Evolutionary conservation across 2,329 filamentous ascomycete species (phyloP), one percentile per base, ranked within the genome.

Genomic region (Botrytis paeoniae): DNA sequence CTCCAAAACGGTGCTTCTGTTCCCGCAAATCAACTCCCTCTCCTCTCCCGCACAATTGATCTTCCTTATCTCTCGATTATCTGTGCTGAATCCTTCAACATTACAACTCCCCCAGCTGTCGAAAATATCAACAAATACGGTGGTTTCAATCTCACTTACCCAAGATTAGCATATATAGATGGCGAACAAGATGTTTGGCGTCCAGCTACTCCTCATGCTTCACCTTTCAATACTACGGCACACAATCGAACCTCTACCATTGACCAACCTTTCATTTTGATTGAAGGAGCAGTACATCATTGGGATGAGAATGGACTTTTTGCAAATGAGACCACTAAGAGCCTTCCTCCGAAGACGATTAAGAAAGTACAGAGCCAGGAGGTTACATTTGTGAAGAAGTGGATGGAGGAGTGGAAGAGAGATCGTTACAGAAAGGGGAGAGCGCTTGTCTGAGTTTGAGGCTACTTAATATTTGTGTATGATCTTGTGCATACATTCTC

Each of bases 181-280:
- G 93, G 93, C 41, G 88, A 93, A 75, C 88, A 89, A 72, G 94
- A 97, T 79, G 93, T 93, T 0, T 97, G 94, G 94, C 87, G 91
- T 29, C 88, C 89, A 0, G 92, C 92, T 0, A 92, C 91, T 0
- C 89, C 92, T 0, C 90, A 95, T 68, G 90, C 89, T 0, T 86
- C 89, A 20, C 79, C 79, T 0, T 81, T 80, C 61, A 80, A 79
- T 51, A 69, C 41, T n/a, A 87, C 85, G 1, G 86, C 89, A 0
- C 84, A 85, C 0, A 82, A 84, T 43, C 85, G 92, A 32, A 81
- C 84, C 22, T 92, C 87, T 62, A 92, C 92, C 0, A 82, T 84
- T 0, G 86, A 85, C 65, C 87, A 94, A 83, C 93, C 93, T 0
- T 92, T 91, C 75, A 85, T 93, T n/a, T 80, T 95, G 63, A 93